phyloP scores from a whole-genome alignment of 2,329 filamentous ascomycete genomes.

The Trichoderma polysporum region DNA sequence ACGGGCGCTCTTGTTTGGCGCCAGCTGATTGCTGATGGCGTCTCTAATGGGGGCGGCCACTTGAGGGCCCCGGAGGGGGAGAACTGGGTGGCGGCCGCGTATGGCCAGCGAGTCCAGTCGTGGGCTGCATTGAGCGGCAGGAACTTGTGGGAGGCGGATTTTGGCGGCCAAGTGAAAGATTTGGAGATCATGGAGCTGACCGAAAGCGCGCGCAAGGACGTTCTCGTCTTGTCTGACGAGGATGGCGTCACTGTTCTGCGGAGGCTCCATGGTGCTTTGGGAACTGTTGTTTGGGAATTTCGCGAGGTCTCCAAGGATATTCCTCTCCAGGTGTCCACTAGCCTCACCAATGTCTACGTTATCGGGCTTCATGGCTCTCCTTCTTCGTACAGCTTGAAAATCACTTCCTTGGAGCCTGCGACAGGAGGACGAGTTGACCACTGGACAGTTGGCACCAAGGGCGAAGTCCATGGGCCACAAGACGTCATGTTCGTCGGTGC shows the following conservation, averaged over 20 bases:
- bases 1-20: constrained; percentile 86
- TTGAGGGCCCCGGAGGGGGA: constrained; percentile 77
- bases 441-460: constrained; percentile 69
- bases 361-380: constrained; percentile 70
- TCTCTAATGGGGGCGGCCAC: constrained; percentile 48
- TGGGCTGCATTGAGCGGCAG: constrained; percentile 85
- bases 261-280: constrained; percentile 70
- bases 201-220: constrained; percentile 64
- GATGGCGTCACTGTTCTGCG: constrained; percentile 59
- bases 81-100: constrained; percentile 71
- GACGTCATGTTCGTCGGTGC: constrained; percentile 74
- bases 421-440: constrained; percentile 73
- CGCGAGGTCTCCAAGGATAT: constrained; percentile 66
- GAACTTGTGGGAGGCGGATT: constrained; percentile 69
- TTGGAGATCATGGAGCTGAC: constrained; percentile 75
- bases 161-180: constrained; percentile 61
- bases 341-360: constrained; percentile 71
- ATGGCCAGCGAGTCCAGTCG: constrained; percentile 67
- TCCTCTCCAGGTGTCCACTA: constrained; percentile 72
- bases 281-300: constrained; percentile 76
- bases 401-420: constrained; percentile 69
- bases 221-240: constrained; percentile 67
- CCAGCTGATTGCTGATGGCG: constrained; percentile 63
- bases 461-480: constrained; percentile 63
- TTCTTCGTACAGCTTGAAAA: constrained; percentile 72